These are phyloP conservation scores for Coemansia sp. DNA, from an alignment of 192 early-diverging fungal genomes.

Conservation along the genomic window DNA sequence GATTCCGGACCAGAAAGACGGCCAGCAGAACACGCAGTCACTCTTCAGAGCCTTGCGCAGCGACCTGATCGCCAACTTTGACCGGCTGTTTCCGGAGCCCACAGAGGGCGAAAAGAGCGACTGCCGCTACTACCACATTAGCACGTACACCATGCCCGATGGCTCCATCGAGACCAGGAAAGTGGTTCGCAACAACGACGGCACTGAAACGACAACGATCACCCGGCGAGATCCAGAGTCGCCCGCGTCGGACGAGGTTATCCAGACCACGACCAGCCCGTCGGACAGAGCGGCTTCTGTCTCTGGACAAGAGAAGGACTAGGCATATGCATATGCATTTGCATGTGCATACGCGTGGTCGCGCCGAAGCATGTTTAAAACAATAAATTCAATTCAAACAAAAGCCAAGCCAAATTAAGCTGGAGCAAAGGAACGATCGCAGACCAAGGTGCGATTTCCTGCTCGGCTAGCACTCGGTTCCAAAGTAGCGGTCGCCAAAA, in stretches of 20 bases:
- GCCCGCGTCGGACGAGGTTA: conserved; percentile 12
- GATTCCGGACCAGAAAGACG: neutral
- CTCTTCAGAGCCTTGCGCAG: conserved; percentile 19
- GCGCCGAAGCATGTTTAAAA: too few relatives aligned
- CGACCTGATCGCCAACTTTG: conserved; percentile 31
- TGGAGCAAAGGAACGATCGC: too few relatives aligned
- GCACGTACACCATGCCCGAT: conserved; percentile 46
- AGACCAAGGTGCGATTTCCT: neutral
- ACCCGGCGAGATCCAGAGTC: conserved; percentile 19
- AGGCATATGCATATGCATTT: too few relatives aligned
- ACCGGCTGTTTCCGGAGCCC: conserved; percentile 31
- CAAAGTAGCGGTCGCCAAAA: conserved; percentile 74
- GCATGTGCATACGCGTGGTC: too few relatives aligned
- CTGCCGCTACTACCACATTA: conserved; percentile 32
- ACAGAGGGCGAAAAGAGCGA: conserved; percentile 6
- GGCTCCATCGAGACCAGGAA: conserved; percentile 49
- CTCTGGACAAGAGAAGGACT: neutral
- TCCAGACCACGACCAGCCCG: neutral
- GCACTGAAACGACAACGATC: conserved; percentile 31
- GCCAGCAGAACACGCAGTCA: conserved; percentile 9
- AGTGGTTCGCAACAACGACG: conserved; percentile 26
- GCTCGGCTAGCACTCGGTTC: conserved; percentile 30
- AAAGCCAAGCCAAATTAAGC: too few relatives aligned
- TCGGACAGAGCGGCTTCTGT: neutral
- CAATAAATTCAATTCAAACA: neutral